These are phyloP conservation scores for Cryphonectria radicalis DNA, from an alignment of 2,329 filamentous ascomycete species.

Conservation along the genomic window DNA sequence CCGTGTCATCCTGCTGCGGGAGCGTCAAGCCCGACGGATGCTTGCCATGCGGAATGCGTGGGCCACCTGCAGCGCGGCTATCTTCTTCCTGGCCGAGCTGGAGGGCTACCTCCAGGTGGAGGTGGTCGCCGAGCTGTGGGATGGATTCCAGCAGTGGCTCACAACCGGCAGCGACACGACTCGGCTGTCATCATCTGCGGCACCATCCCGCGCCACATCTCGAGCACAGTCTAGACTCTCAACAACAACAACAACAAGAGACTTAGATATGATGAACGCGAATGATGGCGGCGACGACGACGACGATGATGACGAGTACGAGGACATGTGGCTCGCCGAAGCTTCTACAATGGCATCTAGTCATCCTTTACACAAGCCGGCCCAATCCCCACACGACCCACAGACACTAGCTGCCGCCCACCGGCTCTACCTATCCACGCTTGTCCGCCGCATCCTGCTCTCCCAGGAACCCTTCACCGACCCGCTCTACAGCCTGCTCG, in stretches of 20 bases:
- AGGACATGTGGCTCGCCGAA: conserved; percentile 49
- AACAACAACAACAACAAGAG: background rate
- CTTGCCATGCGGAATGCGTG: conserved; percentile 79
- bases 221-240: conserved; percentile 11
- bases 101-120: conserved; percentile 90
- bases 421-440: conserved; percentile 71
- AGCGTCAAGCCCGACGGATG: conserved; percentile 65
- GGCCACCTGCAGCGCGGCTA: conserved; percentile 84
- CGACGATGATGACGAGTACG: conserved; percentile 37
- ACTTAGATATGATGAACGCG: conserved; percentile 21
- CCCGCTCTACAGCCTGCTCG: conserved; percentile 67
- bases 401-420: conserved; percentile 84
- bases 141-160: conserved; percentile 79
- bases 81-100: conserved; percentile 88
- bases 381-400: conserved; percentile 68
- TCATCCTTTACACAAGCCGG: conserved; percentile 27
- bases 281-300: background rate
- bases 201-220: conserved; percentile 16
- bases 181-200: conserved; percentile 30
- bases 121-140: conserved; percentile 80
- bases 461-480: conserved; percentile 66
- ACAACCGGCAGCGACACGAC: conserved; percentile 47
- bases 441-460: conserved; percentile 70
- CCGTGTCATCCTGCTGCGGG: conserved; percentile 64
- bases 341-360: conserved; percentile 28